Evolutionary conservation across 345 rosid species (phyloP).

Genomic region (Bruguiera gymnorhiza): DNA sequence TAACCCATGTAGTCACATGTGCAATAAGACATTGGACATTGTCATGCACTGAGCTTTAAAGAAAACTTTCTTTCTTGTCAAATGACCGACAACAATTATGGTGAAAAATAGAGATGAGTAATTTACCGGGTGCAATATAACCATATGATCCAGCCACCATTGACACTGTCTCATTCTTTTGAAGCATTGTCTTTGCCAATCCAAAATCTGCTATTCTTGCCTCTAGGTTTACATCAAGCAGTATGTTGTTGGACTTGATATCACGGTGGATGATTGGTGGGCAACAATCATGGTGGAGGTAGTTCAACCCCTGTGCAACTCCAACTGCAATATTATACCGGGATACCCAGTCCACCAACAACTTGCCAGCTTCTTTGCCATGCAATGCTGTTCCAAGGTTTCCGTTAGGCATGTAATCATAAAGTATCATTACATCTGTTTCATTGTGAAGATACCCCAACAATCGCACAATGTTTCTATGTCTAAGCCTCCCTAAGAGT

Average conservation of each 20-base stretch:
- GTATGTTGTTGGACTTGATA: conserved; percentile 83
- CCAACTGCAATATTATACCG: conserved; percentile 83
- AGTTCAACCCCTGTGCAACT: conserved; percentile 80
- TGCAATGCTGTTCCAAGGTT: conserved; percentile 79
- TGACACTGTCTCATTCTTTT: conserved; percentile 79
- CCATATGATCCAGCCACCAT: conserved; percentile 95
- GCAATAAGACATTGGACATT: too few relatives aligned
- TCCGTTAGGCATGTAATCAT: conserved; percentile 84
- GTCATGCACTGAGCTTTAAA: too few relatives aligned
- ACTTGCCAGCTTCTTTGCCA: conserved; percentile 49
- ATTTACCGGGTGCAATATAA: conserved; percentile 79
- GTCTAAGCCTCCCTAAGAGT: conserved; percentile 73
- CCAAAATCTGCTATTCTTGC: conserved; percentile 91
- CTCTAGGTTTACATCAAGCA: conserved; percentile 64
- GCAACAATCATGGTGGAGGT: conserved; percentile 79
- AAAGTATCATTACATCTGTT: conserved; percentile 67
- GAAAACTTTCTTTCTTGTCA: too few relatives aligned
- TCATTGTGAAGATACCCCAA: conserved; percentile 84
- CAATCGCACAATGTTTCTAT: conserved; percentile 73
- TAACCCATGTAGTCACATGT: too few relatives aligned
- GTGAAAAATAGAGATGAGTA: not conserved
- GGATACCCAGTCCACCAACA: conserved; percentile 88
- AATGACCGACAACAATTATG: too few relatives aligned
- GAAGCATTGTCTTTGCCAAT: conserved; percentile 78
- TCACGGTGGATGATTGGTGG: conserved; percentile 90